Evolutionary conservation across 2,329 filamentous ascomycete genomes (phyloP).

Genomic region (Botrytis elliptica): DNA sequence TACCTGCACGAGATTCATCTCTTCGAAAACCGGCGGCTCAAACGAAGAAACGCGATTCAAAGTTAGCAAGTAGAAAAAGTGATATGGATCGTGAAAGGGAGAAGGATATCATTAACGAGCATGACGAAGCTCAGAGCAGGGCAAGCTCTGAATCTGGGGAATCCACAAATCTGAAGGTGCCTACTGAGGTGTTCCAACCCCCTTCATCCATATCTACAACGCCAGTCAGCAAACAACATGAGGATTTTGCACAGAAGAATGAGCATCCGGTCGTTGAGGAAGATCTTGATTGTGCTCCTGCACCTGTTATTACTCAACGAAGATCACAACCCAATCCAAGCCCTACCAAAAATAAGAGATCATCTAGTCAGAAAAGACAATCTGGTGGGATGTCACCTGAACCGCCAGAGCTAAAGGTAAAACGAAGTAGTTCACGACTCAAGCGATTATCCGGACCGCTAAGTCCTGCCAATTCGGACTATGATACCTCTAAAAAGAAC

Average conservation of each 20-base stretch:
- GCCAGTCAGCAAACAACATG: conserved; percentile 29
- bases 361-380: conserved; percentile 40
- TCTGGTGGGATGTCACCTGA: conserved; percentile 53
- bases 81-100: conserved; percentile 43
- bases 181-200: conserved; percentile 37
- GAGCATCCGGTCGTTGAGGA: conserved; percentile 27
- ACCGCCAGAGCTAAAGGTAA: conserved; percentile 46
- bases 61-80: conserved; percentile 49
- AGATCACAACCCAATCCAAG: conserved; percentile 44
- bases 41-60: conserved; percentile 52
- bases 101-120: conserved; percentile 27
- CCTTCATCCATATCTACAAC: conserved; percentile 32
- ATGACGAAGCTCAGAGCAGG: conserved; percentile 29
- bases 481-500: conserved; percentile 41
- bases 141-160: conserved; percentile 34
- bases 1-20: conserved; percentile 68
- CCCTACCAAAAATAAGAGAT: conserved; percentile 40
- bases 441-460: conserved; percentile 56
- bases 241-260: conserved; percentile 28
- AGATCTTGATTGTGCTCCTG: conserved; percentile 65
- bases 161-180: conserved; percentile 36
- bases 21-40: conserved; percentile 55
- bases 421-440: conserved; percentile 57
- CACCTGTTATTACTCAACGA: conserved; percentile 65
- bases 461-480: conserved; percentile 37